Evolutionary conservation across 148 eudicot species (phyloP).

Genomic region (Limonium bicolor): DNA sequence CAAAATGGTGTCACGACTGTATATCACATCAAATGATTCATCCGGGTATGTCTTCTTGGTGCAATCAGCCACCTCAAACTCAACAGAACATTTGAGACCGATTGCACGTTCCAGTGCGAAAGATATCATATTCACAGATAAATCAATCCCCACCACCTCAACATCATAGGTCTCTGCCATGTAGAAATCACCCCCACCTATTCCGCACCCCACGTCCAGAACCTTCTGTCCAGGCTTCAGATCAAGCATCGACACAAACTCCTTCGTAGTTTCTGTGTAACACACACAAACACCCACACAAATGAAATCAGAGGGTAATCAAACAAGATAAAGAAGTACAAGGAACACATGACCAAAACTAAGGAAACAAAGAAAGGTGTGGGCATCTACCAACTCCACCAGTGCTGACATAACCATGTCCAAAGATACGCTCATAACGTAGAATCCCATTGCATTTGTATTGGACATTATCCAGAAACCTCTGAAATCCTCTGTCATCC

Average conservation of each 20-base stretch:
- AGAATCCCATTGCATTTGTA: constrained; percentile 78
- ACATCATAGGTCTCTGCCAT: constrained; percentile 90
- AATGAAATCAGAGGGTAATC: no score
- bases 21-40: constrained; percentile 73
- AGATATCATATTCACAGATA: constrained; percentile 86
- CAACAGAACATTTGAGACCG: constrained; percentile 77
- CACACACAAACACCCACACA: no score
- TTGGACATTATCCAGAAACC: constrained; percentile 84
- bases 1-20: constrained; percentile 96
- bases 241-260: constrained; percentile 72
- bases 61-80: constrained; percentile 97
- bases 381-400: constrained; percentile 76
- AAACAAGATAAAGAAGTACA: no score
- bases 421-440: constrained; percentile 89
- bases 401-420: constrained; percentile 92
- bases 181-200: constrained; percentile 97
- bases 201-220: constrained; percentile 96
- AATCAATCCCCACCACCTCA: constrained; percentile 89
- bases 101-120: constrained; percentile 89
- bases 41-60: constrained; percentile 83
- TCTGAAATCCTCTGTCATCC: constrained; percentile 76
- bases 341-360: background rate
- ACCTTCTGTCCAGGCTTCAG: constrained; percentile 92
- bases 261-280: constrained; percentile 82
- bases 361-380: no score